These are phyloP conservation scores for Mimosa bimucronata DNA, from an alignment of 306 rosid species.

Conservation along the genomic window DNA sequence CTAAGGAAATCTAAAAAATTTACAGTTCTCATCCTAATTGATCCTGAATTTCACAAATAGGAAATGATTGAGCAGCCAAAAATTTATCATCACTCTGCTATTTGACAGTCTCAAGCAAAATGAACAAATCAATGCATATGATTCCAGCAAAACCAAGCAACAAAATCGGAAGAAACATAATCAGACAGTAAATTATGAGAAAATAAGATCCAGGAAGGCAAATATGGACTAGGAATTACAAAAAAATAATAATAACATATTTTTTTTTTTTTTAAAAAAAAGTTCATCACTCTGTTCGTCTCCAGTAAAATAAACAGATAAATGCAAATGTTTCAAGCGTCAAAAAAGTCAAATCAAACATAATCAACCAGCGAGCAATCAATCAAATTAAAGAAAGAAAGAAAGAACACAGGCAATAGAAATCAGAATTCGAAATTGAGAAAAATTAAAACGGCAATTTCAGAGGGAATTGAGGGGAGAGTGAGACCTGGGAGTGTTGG, in stretches of 20 bases:
- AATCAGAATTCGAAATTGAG: background rate
- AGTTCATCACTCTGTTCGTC: background rate
- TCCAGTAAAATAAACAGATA: background rate
- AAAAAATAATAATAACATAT: no score
- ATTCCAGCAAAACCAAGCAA: background rate
- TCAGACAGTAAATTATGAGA: background rate
- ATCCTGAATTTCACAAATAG: background rate
- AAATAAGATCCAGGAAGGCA: background rate
- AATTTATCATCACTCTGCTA: background rate
- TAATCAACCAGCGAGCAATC: background rate
- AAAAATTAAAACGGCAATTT: background rate
- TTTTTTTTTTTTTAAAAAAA: no score
- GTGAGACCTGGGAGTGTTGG: constrained; percentile 7
- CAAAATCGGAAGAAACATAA: background rate
- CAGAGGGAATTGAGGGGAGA: background rate
- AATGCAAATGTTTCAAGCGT: background rate
- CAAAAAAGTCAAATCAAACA: background rate
- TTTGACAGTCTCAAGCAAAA: background rate
- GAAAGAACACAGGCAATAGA: background rate
- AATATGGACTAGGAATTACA: background rate
- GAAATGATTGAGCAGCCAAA: background rate
- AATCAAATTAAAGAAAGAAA: background rate
- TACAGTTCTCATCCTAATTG: background rate
- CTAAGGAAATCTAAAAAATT: background rate
- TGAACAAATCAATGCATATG: background rate